These are phyloP conservation scores for Zygotorulaspora danielsina DNA, from an alignment of 805 yeast genomes.

Conservation along the genomic window DNA sequence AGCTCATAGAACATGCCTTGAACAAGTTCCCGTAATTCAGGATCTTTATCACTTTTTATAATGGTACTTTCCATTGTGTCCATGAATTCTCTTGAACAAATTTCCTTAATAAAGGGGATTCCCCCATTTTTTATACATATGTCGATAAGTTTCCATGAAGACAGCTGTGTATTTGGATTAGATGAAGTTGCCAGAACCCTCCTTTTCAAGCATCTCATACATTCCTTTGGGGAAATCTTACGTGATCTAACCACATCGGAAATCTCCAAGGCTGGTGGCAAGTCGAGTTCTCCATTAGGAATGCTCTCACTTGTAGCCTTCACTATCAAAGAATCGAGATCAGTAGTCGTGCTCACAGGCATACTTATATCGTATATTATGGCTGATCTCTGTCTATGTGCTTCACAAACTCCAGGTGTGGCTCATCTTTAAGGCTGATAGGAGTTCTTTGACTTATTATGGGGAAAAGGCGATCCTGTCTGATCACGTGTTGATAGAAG, in stretches of 20 bases:
- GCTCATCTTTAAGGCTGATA: background rate
- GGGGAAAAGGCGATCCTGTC: background rate
- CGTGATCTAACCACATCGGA: slow-evolving; percentile 84
- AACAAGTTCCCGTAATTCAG: slow-evolving; percentile 55
- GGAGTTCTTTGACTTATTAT: background rate
- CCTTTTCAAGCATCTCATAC: slow-evolving; percentile 79
- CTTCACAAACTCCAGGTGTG: background rate
- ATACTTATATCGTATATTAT: slow-evolving; percentile 5
- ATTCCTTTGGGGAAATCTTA: slow-evolving; percentile 70
- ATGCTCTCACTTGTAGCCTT: slow-evolving; percentile 85
- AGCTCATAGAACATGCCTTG: slow-evolving; percentile 69
- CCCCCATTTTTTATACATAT: slow-evolving; percentile 93
- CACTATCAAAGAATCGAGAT: slow-evolving; percentile 59
- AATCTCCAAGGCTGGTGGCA: slow-evolving; percentile 70
- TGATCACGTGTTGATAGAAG: too few species aligned
- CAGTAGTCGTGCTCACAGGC: slow-evolving; percentile 31
- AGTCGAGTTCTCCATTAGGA: slow-evolving; percentile 85
- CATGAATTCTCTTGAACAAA: slow-evolving; percentile 80
- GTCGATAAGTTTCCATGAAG: slow-evolving; percentile 74
- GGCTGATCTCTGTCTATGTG: background rate
- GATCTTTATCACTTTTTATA: slow-evolving; percentile 39
- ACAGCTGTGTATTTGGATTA: slow-evolving; percentile 77
- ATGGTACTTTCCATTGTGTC: slow-evolving; percentile 59
- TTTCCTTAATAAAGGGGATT: slow-evolving; percentile 69
- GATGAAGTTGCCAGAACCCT: slow-evolving; percentile 52